phyloP scores from a whole-genome alignment of 176 grass and related monocot species.

The Oryza punctata region DNA sequence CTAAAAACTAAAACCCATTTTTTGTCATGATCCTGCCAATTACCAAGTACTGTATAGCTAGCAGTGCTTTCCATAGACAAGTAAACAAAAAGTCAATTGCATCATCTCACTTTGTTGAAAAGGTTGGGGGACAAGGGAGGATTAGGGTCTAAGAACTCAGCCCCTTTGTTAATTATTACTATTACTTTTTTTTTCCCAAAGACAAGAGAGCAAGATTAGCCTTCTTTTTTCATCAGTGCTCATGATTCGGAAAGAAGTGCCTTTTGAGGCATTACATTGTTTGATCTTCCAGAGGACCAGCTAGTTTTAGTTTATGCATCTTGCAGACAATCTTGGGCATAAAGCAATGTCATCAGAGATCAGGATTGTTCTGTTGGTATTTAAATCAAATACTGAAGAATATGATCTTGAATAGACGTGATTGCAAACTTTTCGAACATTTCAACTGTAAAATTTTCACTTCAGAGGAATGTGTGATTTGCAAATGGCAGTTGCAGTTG shows the following conservation, averaged over 20 bases:
- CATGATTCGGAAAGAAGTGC: slow-evolving; percentile 12
- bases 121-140: not conserved
- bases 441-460: not conserved
- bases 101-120: slow-evolving; percentile 48
- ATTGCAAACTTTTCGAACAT: not conserved
- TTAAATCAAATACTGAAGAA: not conserved
- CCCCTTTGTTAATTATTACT: not conserved
- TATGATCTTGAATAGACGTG: not conserved
- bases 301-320: not conserved
- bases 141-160: slow-evolving; percentile 10
- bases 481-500: not conserved
- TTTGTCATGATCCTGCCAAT: slow-evolving; percentile 35
- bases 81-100: slow-evolving; percentile 10
- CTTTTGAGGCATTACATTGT: not conserved
- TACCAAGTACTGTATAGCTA: slow-evolving; percentile 2
- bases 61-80: slow-evolving; percentile 42
- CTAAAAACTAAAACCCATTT: not conserved
- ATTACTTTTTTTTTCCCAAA: not conserved
- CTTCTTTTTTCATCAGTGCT: not conserved
- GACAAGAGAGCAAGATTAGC: slow-evolving; percentile 12
- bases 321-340: not conserved
- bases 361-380: not conserved
- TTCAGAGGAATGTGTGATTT: not conserved
- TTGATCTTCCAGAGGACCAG: not conserved
- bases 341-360: not conserved